A percentile compares a stretch with the other conserved stretches of the same genome.
Conservation (phyloP, 768 basidiomycete species). For the Hysterangium stoloniferum region DNA sequence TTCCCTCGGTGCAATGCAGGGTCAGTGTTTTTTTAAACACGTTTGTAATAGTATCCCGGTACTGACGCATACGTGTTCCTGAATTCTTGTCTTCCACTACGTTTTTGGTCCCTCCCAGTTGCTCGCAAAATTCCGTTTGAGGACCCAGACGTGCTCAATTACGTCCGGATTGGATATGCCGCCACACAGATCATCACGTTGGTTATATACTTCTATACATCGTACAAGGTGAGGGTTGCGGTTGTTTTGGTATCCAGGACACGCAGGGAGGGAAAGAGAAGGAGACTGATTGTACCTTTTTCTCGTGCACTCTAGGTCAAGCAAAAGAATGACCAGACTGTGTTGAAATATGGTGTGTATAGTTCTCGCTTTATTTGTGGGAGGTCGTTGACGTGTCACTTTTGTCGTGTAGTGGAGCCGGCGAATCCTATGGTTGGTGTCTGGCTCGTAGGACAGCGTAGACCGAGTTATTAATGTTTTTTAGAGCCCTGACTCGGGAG, state of each 20-base stretch:
- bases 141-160: conserved; percentile 71
- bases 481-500: conserved; percentile 52
- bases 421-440: conserved; percentile 64
- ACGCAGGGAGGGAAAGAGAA: too few species aligned
- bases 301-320: conserved; percentile 53
- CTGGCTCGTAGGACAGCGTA: neutral
- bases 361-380: neutral
- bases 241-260: too few species aligned
- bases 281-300: neutral
- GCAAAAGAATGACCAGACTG: conserved; percentile 90
- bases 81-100: neutral
- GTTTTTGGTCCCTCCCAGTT: conserved; percentile 38
- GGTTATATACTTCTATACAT: conserved; percentile 73
- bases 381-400: neutral
- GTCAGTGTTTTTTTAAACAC: conserved; percentile 30
- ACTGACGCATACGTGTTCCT: neutral
- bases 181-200: conserved; percentile 63
- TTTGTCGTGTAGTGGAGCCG: conserved; percentile 54
- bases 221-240: conserved; percentile 47
- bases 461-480: neutral
- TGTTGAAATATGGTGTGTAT: conserved; percentile 90
- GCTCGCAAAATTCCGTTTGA: conserved; percentile 89
- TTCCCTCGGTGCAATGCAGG: conserved; percentile 90
- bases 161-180: conserved; percentile 81
- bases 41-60: neutral